Base-by-base conservation (phyloP, 371 early-diverging fungal species). In the Rhizopus microsporus region DNA sequence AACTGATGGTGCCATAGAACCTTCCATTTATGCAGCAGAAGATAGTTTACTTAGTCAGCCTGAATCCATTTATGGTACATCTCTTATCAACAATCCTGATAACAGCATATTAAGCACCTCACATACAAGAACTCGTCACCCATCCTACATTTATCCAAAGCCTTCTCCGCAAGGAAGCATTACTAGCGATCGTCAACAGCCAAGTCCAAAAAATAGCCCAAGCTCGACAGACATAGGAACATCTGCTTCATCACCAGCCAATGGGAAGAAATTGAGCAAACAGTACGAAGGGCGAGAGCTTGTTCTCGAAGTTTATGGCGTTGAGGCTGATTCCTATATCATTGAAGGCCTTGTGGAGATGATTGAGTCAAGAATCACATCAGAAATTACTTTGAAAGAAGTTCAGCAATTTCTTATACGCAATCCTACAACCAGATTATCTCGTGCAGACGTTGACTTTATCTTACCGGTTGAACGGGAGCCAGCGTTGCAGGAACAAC, bases 221-320 rank as follows among this genome's bases (percentile, higher is more conserved):
- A 57, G 61, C 15, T 31, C 58, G n/a, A 66, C 61, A 29, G 66
- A 60, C 8, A 42, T 40, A 4, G 51, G 52, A 12, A 42, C 39
- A 1, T 45, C 56, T 15, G 54, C 44, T 17, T 60, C 60, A n/a
- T 65, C 65, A 7, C 65, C 65, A 10, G 40, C 47, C 1, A 37
- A 37, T 1, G 53, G 59, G 3, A 57, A 53, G 42, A 57, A 49
- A 32, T 51, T 40, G 7, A 30, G 34, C 0, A 43, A 55, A n/a
- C 53, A 50, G 31, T 62, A 54, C n/a, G 85, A 84, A 32, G 63
- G 80, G 0, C 65, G 87, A n/a, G 82, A 82, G 33, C 60, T 93
- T 5, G 74, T 84, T 3, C 61, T 94, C 16, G 83, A 91, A 43
- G 88, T 94, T 1, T 85, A 81, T 65, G 93, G 94, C 5, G 79